A percentile compares a stretch with the other conserved stretches of the same genome.
phyloP scores from a whole-genome alignment of 371 early-diverging fungal genomes.

The Cokeromyces recurvatus region DNA sequence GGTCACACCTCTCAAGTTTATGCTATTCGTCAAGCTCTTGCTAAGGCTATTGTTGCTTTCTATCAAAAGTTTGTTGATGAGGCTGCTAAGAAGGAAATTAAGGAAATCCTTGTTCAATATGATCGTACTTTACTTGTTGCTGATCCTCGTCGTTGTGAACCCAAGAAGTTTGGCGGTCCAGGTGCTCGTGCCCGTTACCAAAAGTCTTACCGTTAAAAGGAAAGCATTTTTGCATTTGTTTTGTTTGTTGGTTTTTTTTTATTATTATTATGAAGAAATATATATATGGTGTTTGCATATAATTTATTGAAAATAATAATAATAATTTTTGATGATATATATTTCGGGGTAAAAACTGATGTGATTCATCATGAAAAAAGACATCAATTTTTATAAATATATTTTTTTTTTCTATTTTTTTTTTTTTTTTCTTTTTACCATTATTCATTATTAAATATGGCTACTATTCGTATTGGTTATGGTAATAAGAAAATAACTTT shows the following conservation, averaged over 20 bases:
- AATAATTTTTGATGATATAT: too few species aligned
- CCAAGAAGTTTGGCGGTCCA: slow-evolving; percentile 99
- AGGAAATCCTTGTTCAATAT: slow-evolving; percentile 92
- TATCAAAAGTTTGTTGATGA: slow-evolving; percentile 99
- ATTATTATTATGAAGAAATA: background rate
- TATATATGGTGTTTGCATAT: too few species aligned
- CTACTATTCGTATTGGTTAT: slow-evolving; percentile 41
- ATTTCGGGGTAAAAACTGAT: too few species aligned
- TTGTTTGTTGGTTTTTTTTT: slow-evolving; percentile 3
- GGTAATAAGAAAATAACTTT: slow-evolving; percentile 16
- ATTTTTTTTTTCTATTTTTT: too few species aligned
- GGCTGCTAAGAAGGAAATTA: slow-evolving; percentile 99
- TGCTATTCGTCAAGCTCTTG: slow-evolving; percentile 99
- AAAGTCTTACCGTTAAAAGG: slow-evolving; percentile 97
- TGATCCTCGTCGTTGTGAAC: slow-evolving; percentile 99
- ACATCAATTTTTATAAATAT: too few species aligned
- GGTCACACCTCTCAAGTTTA: slow-evolving; percentile 98
- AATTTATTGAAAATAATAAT: too few species aligned
- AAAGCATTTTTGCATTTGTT: background rate
- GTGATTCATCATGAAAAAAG: too few species aligned
- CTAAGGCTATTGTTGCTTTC: slow-evolving; percentile 99
- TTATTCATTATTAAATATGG: too few species aligned
- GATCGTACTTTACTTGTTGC: slow-evolving; percentile 99
- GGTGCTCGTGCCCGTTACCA: slow-evolving; percentile 99
- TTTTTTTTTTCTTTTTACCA: too few species aligned